A percentile compares a stretch with the other conserved stretches of the same genome.
phyloP scores from a whole-genome alignment of 2,329 filamentous ascomycete species.

The Sclerotinia sclerotiorum region DNA sequence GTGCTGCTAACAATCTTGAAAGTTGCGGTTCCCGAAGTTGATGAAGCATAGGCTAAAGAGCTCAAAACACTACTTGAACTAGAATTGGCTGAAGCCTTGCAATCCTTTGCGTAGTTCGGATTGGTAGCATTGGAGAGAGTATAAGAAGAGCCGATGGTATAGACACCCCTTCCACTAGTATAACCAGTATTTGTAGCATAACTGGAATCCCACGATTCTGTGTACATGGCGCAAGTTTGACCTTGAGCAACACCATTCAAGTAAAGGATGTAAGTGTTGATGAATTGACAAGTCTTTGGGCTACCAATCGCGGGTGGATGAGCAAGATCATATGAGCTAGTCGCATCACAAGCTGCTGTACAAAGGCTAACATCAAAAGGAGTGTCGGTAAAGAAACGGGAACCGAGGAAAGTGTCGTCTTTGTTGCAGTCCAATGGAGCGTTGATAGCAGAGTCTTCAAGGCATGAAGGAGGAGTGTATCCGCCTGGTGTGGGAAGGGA shows the following conservation, averaged over 20 bases:
- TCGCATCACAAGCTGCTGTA: conserved; percentile 15
- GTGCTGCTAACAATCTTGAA: neutral
- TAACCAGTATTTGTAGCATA: conserved; percentile 14
- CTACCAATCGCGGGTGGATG: neutral
- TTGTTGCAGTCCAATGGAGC: conserved; percentile 13
- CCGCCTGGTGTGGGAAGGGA: conserved; percentile 26
- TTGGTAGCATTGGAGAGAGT: conserved; percentile 1
- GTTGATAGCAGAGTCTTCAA: conserved; percentile 1
- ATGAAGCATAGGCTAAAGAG: neutral
- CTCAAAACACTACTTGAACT: neutral
- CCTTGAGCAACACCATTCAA: conserved; percentile 13
- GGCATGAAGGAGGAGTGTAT: neutral
- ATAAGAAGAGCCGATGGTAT: conserved; percentile 8
- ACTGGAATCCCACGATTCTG: conserved; percentile 7
- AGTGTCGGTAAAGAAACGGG: conserved; percentile 12
- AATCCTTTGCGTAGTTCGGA: conserved; percentile 10
- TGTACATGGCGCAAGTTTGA: conserved; percentile 12
- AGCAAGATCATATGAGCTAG: conserved; percentile 4
- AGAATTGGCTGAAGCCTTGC: neutral
- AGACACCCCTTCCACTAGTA: neutral
- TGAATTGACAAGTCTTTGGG: conserved; percentile 13
- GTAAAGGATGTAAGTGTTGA: conserved; percentile 17
- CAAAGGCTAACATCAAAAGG: conserved; percentile 14
- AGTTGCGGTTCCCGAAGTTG: neutral
- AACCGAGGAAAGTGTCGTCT: conserved; percentile 8